Percentiles rank a stretch among this genome's conserved stretches.
phyloP scores from a whole-genome alignment of 208 protist species.

The Trichomonas gallinae region DNA sequence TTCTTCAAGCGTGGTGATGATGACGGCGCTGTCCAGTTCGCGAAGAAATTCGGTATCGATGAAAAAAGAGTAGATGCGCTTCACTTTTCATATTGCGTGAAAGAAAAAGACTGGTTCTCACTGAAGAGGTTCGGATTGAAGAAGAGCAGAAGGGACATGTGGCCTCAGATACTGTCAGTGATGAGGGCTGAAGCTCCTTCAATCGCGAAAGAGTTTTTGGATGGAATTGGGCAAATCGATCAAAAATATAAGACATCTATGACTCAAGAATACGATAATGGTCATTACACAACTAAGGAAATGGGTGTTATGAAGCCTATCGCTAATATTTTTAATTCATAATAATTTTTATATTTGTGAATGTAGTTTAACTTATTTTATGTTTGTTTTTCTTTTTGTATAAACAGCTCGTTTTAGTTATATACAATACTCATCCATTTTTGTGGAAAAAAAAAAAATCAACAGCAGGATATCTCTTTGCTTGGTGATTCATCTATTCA shows the following conservation, averaged over 20 bases:
- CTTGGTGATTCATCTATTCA: too few species aligned
- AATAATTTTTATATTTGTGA: background rate
- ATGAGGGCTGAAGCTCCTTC: background rate
- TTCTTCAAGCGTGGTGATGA: background rate
- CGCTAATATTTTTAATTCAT: background rate
- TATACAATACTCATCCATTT: too few species aligned
- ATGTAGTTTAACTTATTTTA: too few species aligned
- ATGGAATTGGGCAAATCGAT: background rate
- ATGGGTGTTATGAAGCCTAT: background rate
- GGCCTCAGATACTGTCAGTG: background rate
- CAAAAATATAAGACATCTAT: background rate
- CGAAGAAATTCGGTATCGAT: background rate
- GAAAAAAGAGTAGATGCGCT: background rate
- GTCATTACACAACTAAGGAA: background rate
- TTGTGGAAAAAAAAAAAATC: too few species aligned
- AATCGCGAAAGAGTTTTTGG: background rate
- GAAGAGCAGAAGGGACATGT: background rate
- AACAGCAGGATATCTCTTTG: too few species aligned
- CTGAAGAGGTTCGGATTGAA: background rate
- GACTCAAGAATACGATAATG: background rate
- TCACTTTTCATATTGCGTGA: background rate
- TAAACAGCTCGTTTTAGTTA: too few species aligned
- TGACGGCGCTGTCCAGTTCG: background rate
- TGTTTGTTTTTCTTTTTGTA: too few species aligned
- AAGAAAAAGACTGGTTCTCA: background rate